These are phyloP conservation scores for Fraxinus anomala DNA, from an alignment of 257 asterid species.

Conservation along the genomic window DNA sequence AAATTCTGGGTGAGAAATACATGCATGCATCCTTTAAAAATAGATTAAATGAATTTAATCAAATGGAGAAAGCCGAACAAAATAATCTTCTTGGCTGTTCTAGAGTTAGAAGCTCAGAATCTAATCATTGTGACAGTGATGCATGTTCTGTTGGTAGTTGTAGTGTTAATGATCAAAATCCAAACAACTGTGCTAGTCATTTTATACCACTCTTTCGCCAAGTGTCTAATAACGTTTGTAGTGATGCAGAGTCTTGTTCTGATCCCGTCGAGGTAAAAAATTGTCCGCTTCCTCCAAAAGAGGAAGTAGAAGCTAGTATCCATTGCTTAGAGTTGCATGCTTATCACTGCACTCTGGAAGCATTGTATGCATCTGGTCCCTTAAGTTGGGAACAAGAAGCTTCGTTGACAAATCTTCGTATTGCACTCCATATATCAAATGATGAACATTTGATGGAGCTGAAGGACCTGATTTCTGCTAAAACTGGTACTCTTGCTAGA, in stretches of 20 bases:
- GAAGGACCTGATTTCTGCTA: constrained; percentile 63
- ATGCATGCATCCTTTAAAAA: constrained; percentile 48
- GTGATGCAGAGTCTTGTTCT: constrained; percentile 69
- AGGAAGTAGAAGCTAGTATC: constrained; percentile 54
- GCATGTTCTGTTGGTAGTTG: constrained; percentile 88
- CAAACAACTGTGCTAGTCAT: constrained; percentile 35
- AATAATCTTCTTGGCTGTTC: constrained; percentile 36
- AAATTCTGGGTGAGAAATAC: constrained; percentile 50
- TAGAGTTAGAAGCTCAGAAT: constrained; percentile 36
- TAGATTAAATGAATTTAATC: constrained; percentile 48
- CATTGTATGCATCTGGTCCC: constrained; percentile 79
- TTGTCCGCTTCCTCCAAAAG: constrained; percentile 46
- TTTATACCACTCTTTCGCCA: constrained; percentile 33
- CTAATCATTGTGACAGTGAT: constrained; percentile 52
- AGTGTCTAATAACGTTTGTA: constrained; percentile 43
- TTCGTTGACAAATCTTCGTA: constrained; percentile 81
- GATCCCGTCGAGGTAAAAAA: constrained; percentile 46
- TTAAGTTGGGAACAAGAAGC: constrained; percentile 93
- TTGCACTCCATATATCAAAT: constrained; percentile 74
- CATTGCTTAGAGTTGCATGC: constrained; percentile 82
- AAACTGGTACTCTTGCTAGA: constrained; percentile 44
- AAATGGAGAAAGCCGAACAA: constrained; percentile 37
- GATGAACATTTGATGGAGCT: constrained; percentile 91
- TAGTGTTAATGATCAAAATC: constrained; percentile 53
- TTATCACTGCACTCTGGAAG: constrained; percentile 74